Percentiles rank a stretch among this genome's conserved stretches.
These are phyloP conservation scores for Omphalea diandra DNA, from an alignment of 441 rosid genomes.

Conservation along the genomic window DNA sequence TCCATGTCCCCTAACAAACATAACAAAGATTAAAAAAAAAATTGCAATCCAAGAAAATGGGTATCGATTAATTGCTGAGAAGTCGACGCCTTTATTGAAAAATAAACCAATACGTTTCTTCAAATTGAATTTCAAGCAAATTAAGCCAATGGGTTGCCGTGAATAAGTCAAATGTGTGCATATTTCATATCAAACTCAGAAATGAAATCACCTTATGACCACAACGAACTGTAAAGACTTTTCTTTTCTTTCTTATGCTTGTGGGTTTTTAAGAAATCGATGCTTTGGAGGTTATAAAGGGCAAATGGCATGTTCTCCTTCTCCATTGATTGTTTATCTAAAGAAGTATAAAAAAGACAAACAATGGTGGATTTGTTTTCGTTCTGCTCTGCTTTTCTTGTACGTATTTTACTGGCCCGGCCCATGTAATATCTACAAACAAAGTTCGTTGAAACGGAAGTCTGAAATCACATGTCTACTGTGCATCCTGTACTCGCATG, in stretches of 20 bases:
- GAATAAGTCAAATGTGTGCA: constrained; percentile 2
- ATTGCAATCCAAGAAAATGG: constrained; percentile 23
- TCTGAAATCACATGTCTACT: no score
- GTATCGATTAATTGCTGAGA: background rate
- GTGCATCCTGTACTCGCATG: no score
- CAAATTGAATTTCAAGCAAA: constrained; percentile 19
- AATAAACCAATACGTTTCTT: background rate
- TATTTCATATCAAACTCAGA: background rate
- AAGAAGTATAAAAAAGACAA: background rate
- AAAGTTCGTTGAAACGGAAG: constrained; percentile 23
- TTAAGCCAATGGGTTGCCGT: constrained; percentile 26
- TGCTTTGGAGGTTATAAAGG: no score
- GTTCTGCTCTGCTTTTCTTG: background rate
- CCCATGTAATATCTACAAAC: no score
- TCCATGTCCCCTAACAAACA: constrained; percentile 57
- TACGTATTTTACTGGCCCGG: no score
- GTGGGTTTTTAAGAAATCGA: no score
- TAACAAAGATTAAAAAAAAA: no score
- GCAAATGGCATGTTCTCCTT: no score
- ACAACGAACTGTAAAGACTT: constrained; percentile 12
- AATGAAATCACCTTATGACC: constrained; percentile 26
- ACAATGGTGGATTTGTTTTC: constrained; percentile 12
- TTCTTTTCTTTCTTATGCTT: background rate
- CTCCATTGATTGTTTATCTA: constrained; percentile 52
- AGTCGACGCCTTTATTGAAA: background rate